These are phyloP conservation scores for Nepenthes gracilis DNA, from an alignment of 148 eudicot genomes.

Conservation along the genomic window DNA sequence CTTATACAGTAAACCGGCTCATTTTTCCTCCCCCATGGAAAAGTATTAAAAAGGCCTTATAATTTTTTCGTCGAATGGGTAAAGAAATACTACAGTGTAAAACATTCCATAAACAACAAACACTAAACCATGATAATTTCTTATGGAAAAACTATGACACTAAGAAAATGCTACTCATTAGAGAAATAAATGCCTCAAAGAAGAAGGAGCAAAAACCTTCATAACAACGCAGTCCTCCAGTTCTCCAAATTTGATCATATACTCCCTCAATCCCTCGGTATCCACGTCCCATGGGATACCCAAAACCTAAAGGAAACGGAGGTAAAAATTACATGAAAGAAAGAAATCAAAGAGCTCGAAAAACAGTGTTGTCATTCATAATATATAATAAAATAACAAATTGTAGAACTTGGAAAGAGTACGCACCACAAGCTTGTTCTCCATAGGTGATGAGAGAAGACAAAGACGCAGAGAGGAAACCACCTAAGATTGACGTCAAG, in stretches of 20 bases:
- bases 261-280: constrained; percentile 83
- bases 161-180: too few relatives aligned
- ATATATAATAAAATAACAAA: neutral
- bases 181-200: neutral
- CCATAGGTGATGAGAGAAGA: constrained; percentile 14
- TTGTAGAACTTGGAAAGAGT: neutral
- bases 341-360: neutral
- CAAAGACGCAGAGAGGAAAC: neutral
- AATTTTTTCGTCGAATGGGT: too few relatives aligned
- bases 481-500: neutral
- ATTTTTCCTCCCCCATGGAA: too few relatives aligned
- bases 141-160: too few relatives aligned
- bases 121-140: too few relatives aligned
- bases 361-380: neutral
- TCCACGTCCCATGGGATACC: constrained; percentile 99
- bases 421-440: constrained; percentile 93
- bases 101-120: too few relatives aligned
- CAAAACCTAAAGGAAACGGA: constrained; percentile 44
- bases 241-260: constrained; percentile 86
- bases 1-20: too few relatives aligned
- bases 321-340: neutral
- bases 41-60: too few relatives aligned
- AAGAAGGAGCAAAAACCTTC: constrained; percentile 37
- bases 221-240: constrained; percentile 94
- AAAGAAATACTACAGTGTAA: too few relatives aligned